These are phyloP conservation scores for Penicillium verrucosum DNA, from an alignment of 2,329 filamentous ascomycete species.

Conservation along the genomic window DNA sequence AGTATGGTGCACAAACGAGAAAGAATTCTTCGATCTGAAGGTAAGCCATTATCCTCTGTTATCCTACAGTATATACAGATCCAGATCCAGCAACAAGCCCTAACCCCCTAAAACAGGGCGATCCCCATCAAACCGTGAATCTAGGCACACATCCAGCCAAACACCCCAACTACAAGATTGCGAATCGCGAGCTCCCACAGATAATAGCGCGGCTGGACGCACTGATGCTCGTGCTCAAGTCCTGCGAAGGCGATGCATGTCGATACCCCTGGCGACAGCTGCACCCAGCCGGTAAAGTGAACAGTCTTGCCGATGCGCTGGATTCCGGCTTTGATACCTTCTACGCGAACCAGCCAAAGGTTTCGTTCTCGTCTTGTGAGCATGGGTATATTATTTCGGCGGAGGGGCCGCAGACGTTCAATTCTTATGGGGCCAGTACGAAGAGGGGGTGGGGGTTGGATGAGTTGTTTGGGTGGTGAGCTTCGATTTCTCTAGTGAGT, in stretches of 20 bases:
- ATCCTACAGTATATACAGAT: neutral
- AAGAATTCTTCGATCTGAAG: slow-evolving; percentile 63
- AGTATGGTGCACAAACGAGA: slow-evolving; percentile 67
- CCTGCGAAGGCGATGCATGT: slow-evolving; percentile 55
- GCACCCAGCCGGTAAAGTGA: slow-evolving; percentile 54
- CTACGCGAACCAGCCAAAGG: slow-evolving; percentile 51
- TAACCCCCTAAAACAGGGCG: slow-evolving; percentile 37
- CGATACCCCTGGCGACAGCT: slow-evolving; percentile 56
- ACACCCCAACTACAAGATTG: slow-evolving; percentile 14
- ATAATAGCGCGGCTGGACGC: slow-evolving; percentile 55
- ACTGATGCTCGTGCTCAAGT: slow-evolving; percentile 59
- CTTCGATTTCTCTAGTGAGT: neutral
- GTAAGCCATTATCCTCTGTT: slow-evolving; percentile 33
- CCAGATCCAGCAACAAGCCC: neutral
- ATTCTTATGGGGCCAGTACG: slow-evolving; percentile 16
- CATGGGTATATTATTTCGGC: slow-evolving; percentile 55
- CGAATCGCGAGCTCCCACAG: slow-evolving; percentile 28
- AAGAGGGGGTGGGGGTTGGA: slow-evolving; percentile 10
- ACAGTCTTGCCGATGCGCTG: slow-evolving; percentile 53
- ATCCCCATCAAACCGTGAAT: slow-evolving; percentile 54
- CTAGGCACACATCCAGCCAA: slow-evolving; percentile 27
- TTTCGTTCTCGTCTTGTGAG: slow-evolving; percentile 55
- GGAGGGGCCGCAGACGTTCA: slow-evolving; percentile 51
- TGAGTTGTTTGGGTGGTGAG: slow-evolving; percentile 5
- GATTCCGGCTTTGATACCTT: slow-evolving; percentile 50